These are phyloP conservation scores for Gaultheria prostrata DNA, from an alignment of 148 eudicot species.

Conservation along the genomic window DNA sequence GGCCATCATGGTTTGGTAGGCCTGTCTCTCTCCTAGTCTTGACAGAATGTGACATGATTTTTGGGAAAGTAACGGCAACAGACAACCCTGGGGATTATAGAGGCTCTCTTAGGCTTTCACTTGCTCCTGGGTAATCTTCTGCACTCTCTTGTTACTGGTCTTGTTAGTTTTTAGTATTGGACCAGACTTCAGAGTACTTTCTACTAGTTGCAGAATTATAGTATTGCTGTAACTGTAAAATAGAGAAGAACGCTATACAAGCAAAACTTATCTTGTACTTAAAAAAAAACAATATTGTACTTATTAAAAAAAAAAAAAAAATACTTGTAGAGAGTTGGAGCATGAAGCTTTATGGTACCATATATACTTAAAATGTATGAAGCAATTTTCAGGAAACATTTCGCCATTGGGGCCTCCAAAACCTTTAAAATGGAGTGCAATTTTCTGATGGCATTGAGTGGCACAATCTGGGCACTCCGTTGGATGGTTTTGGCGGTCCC, in stretches of 20 bases:
- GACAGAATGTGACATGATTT: slow-evolving; percentile 59
- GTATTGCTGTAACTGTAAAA: not conserved
- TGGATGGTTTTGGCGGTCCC: not conserved
- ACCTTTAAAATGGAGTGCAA: not conserved
- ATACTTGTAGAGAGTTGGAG: not conserved
- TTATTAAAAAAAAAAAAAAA: too few relatives aligned
- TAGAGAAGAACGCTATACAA: not conserved
- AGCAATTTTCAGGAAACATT: slow-evolving; percentile 6
- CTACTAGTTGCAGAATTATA: not conserved
- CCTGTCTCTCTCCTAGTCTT: slow-evolving; percentile 50
- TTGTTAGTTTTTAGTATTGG: slow-evolving; percentile 5
- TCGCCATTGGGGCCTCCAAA: not conserved
- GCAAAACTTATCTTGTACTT: not conserved
- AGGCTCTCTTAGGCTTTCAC: slow-evolving; percentile 48
- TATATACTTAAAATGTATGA: not conserved
- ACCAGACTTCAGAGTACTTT: not conserved
- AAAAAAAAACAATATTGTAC: too few relatives aligned
- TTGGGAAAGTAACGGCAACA: slow-evolving; percentile 35
- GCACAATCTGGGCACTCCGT: not conserved
- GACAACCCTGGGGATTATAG: slow-evolving; percentile 51
- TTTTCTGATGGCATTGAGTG: not conserved
- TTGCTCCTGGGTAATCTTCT: slow-evolving; percentile 52
- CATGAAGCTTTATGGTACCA: not conserved
- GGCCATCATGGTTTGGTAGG: slow-evolving; percentile 55
- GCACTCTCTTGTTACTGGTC: not conserved